Evolutionary conservation across 2,329 filamentous ascomycete species (phyloP), one percentile per base, ranked within the genome.

Genomic region (Ploettnerulaceae sp.): DNA sequence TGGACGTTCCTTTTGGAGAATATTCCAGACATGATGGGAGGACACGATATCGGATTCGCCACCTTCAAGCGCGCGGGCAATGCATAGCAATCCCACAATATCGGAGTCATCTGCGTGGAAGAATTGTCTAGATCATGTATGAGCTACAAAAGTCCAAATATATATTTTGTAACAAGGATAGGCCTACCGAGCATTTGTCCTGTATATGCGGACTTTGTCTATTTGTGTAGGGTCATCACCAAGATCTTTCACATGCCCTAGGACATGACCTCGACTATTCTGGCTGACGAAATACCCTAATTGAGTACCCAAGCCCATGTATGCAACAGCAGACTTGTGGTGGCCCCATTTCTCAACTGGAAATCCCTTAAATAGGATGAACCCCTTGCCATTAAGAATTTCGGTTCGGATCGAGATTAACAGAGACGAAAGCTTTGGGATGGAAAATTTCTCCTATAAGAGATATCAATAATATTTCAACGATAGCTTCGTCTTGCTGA

Each of bases 201-300:
- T 79, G 71, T 95, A 95, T 67, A 95, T 95, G 58, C 89, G 83
- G 51, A 95, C 88, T 58, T 82, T 84, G 69, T 94, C 85, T 59
- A 89, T 94, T 68, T 89, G 49, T 17, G 33, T 56, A 22, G 57
- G 40, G 41, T 57, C 51, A 26, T 49, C 47, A 24, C 47, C 47
- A 7, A 49, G 36, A 67, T 94, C 89, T 69, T 94, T 91, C 58
- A 94, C 89, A 65, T 95, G 89, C 6, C 89, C 89, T 1, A 95
- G 77, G 7, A 94, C 86, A 67, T 94, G 89, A 34, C 89, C 89
- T 14, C 81, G 79, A 14, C 83, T 82, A 69, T 95, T 95, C 62
- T 95, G 89, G 18, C 81, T 86, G 31, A 95, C 80, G 54, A 93
- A 91, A 71, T 94, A 93, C 48, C 89, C 89, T 7, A 95, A 75